Evolutionary conservation across 2,329 filamentous ascomycete species (phyloP).

Genomic region (Calonectria ilicicola): DNA sequence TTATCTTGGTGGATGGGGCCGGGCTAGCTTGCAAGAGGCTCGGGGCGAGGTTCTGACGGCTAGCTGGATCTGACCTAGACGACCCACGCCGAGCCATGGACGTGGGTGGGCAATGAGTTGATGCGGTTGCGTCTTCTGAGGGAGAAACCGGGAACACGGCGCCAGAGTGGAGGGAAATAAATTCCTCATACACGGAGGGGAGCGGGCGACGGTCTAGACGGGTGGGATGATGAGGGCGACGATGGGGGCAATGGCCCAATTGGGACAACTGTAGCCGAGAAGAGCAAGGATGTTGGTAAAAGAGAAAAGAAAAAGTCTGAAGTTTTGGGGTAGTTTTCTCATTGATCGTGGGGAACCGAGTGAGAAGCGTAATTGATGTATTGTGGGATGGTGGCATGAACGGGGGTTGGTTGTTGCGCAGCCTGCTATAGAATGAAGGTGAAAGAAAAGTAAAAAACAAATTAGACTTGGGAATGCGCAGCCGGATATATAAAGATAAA

Average conservation of each 20-base stretch:
- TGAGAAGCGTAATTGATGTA: neutral
- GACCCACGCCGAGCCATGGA: slow-evolving; percentile 43
- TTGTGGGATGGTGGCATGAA: neutral
- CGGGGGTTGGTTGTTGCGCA: neutral
- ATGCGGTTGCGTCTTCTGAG: slow-evolving; percentile 30
- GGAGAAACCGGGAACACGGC: slow-evolving; percentile 38
- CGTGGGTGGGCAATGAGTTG: slow-evolving; percentile 30
- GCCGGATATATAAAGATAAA: no score
- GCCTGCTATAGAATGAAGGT: no score
- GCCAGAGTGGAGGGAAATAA: slow-evolving; percentile 28
- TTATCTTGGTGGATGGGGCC: slow-evolving; percentile 40
- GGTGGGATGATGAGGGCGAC: slow-evolving; percentile 9
- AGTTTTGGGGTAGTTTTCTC: neutral
- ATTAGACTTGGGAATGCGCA: no score
- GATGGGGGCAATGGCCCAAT: slow-evolving; percentile 1
- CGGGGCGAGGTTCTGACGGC: slow-evolving; percentile 25
- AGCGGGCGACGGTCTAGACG: slow-evolving; percentile 1
- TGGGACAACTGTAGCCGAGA: neutral
- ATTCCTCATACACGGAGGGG: slow-evolving; percentile 25
- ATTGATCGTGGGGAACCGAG: neutral
- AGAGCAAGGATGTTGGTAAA: neutral
- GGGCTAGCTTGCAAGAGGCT: slow-evolving; percentile 29
- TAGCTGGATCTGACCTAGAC: slow-evolving; percentile 41
- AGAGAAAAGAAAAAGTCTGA: neutral
- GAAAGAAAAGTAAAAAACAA: no score